Evolutionary conservation across 306 rosid species (phyloP), one percentile per base, ranked within the genome.

Genomic region (Inga laurina): DNA sequence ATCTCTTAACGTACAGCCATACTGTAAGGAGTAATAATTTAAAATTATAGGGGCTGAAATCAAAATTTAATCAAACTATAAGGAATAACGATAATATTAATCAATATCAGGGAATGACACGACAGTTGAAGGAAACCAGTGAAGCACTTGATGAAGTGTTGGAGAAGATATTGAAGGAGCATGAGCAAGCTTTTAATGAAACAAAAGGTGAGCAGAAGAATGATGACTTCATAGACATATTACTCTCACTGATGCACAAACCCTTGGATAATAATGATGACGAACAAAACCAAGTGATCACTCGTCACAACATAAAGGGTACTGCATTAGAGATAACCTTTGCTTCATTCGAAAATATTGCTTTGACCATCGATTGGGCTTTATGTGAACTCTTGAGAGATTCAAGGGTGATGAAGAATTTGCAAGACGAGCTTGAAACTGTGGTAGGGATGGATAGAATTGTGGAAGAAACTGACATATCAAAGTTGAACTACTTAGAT

Each of bases 381-480:
- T 52, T 89, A 27, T 79, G 93, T 1, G 88, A 82, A 59, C 87
- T 88, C 51, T n/a, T 86, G 19, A 83, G 70, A 77, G 62, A 91
- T 80, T 88, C 89, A 8, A 78, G 69, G n/a, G 83, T 85, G 16
- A 88, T 87, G 87, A 86, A 84, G 49, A 77, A 16, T 22, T 82
- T 88, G 54, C 93, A 91, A 80, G 70, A 79, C 51, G 91, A 89
- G 88, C 46, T 91, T 15, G 64, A 68, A 41, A 37, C 19, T 69
- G 86, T 79, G 18, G 81, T 86, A 0, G 91, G 94, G 1, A 61
- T 56, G 80, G 71, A 76, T 34, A 81, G 79, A 35, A 56, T 64
- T 80, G 91, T 91, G 9, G 82, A 86, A 15, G 93, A 91, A 32
- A 22, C 0, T 15, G 89, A 89, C 11, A 48, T 91, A 27, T 75